phyloP scores from a whole-genome alignment of 352 stramenopile species.

The Phytopythium delawarense region DNA sequence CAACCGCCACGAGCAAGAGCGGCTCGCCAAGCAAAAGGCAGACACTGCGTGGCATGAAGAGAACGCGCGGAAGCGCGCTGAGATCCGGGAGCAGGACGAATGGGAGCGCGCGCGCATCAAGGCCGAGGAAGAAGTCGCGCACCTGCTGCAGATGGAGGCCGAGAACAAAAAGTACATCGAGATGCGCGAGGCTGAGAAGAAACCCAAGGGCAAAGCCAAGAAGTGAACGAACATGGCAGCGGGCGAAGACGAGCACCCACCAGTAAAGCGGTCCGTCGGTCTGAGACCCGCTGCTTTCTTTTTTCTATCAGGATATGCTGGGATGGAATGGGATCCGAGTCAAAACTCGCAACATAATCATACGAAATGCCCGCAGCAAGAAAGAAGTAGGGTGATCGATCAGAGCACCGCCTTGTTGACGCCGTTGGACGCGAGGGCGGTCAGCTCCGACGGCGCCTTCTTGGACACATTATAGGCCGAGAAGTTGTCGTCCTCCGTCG shows the following conservation, averaged over 20 bases:
- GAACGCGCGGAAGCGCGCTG: constrained; percentile 41
- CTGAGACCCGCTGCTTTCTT: not conserved
- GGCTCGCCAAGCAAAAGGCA: constrained; percentile 29
- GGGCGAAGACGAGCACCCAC: not conserved
- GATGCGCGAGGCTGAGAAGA: constrained; percentile 36
- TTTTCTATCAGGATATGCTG: constrained; percentile 7
- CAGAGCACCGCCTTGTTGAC: not conserved
- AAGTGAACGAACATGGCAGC: constrained; percentile 25
- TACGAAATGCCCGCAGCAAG: not conserved
- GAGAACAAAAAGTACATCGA: constrained; percentile 56
- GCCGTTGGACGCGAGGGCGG: not conserved
- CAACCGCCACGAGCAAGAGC: constrained; percentile 26
- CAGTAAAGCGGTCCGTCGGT: not conserved
- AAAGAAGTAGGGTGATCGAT: not conserved
- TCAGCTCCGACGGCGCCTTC: constrained; percentile 18
- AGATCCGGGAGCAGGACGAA: constrained; percentile 42
- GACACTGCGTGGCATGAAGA: constrained; percentile 50
- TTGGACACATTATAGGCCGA: constrained; percentile 83
- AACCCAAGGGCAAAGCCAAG: constrained; percentile 51
- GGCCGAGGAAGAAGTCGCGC: constrained; percentile 40
- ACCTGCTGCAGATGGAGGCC: constrained; percentile 45
- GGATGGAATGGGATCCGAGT: not conserved
- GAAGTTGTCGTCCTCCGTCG: constrained; percentile 51
- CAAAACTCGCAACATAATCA: constrained; percentile 4
- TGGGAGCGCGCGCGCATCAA: constrained; percentile 36